Base-by-base conservation (phyloP, 75 land plant species). In the Adiantum capillusveneris region DNA sequence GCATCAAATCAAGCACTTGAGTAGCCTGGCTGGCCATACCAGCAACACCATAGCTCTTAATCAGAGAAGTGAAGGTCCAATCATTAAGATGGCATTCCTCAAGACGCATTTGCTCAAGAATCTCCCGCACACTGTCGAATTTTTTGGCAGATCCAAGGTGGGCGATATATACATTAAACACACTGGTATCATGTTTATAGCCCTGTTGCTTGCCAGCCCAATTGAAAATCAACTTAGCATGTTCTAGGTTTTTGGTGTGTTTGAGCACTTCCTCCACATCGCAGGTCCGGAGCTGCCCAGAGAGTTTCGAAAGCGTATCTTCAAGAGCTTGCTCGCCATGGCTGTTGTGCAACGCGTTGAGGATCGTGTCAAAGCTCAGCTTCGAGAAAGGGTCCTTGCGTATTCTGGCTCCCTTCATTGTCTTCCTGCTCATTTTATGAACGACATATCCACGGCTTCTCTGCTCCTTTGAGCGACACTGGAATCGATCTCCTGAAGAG, bases 161-260 rank as follows among this genome's bases (percentile, higher is more conserved):
- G 53, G 71, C 61, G 24, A 88, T 63, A 16, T 85, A 16, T 6
- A 57, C 60, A 67, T 71, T 73, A 54, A 79, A 82, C 0, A 74
- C 80, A 52, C 65, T 72, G 27, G 71, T 69, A 6, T 73, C 25
- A 54, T 77, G 82, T 13, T 51, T 67, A 56, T 76, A 82, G 30
- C 77, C 78, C 44, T 60, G 63, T 46, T 85, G 83, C 36, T 60
- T 26, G 24, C 58, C 58, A 19, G 74, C 88, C 85, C 86, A 81
- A 13, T 73, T 39, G 57, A 88, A 88, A 29, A 71, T 48, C 53
- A 42, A 42, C 25, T 57, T n/a, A 3, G 60, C 61, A 18, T 31
- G 19, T 22, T 53, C 44, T 2, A 54, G 20, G 24, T 53, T 43
- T 26, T 20, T 54, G 27, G 17, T 3, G 12, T 51, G 25, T 26